These are phyloP conservation scores for Beauveria scarabaeidicola DNA, from an alignment of 2,329 filamentous ascomycete genomes.

Conservation along the genomic window DNA sequence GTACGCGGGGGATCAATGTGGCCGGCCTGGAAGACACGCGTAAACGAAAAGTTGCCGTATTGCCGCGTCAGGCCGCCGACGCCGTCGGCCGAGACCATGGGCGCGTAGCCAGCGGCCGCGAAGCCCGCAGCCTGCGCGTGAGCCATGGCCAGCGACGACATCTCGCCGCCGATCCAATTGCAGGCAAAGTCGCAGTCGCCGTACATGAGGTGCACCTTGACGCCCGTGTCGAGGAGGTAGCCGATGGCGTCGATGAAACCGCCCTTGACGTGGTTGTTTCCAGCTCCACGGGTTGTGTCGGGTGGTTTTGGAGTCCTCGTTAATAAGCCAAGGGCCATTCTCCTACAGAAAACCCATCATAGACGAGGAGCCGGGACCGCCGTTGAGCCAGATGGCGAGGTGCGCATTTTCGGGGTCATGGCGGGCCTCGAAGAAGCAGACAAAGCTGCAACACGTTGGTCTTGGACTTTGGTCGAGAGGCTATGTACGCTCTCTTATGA, in stretches of 20 bases:
- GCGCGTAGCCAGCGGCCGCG: slow-evolving; percentile 57
- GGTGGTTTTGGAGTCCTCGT: slow-evolving; percentile 42
- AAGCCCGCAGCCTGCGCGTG: slow-evolving; percentile 39
- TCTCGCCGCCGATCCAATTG: slow-evolving; percentile 63
- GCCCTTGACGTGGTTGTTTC: slow-evolving; percentile 48
- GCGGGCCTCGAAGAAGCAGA: slow-evolving; percentile 43
- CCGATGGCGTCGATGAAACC: slow-evolving; percentile 43
- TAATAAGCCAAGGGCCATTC: slow-evolving; percentile 43
- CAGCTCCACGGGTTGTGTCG: slow-evolving; percentile 53
- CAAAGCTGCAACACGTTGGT: slow-evolving; percentile 25
- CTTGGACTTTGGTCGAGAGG: background rate
- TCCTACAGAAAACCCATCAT: slow-evolving; percentile 57
- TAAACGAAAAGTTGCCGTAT: slow-evolving; percentile 63
- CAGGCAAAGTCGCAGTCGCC: slow-evolving; percentile 53
- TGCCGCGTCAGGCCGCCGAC: slow-evolving; percentile 64
- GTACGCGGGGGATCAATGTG: slow-evolving; percentile 54
- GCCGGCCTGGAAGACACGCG: slow-evolving; percentile 56
- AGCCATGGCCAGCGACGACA: slow-evolving; percentile 55
- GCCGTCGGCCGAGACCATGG: slow-evolving; percentile 54
- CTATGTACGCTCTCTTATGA: too few relatives aligned
- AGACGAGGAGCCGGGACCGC: slow-evolving; percentile 53
- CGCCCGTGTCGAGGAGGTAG: slow-evolving; percentile 49
- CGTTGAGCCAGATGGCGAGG: slow-evolving; percentile 57
- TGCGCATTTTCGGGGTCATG: slow-evolving; percentile 29
- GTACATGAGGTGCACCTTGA: slow-evolving; percentile 65